A percentile compares a stretch with the other conserved stretches of the same genome.
These are phyloP conservation scores for Saprolegnia diclina DNA, from an alignment of 352 stramenopile genomes.

Conservation along the genomic window DNA sequence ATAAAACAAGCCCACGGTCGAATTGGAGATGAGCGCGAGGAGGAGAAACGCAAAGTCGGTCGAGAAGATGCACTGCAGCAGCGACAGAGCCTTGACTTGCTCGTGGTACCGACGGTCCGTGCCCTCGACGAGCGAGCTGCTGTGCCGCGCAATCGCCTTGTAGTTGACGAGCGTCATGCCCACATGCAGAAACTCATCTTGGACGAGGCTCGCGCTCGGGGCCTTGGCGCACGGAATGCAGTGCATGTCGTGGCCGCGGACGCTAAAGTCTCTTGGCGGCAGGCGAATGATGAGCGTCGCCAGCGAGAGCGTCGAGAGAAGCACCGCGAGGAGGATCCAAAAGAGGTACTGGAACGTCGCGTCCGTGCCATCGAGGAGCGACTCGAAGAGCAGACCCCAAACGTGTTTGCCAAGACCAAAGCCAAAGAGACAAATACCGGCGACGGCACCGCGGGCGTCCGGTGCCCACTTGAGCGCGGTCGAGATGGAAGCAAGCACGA, in stretches of 20 bases:
- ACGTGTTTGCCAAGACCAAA: constrained; percentile 28
- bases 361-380: neutral
- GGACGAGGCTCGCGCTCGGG: neutral
- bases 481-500: constrained; percentile 18
- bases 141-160: neutral
- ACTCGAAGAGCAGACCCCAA: constrained; percentile 5
- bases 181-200: constrained; percentile 15
- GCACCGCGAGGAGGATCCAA: neutral
- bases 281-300: neutral
- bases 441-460: constrained; percentile 2
- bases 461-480: constrained; percentile 21
- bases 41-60: constrained; percentile 17
- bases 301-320: neutral
- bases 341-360: neutral
- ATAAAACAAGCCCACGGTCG: constrained; percentile 11
- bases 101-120: constrained; percentile 16
- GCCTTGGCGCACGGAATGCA: constrained; percentile 6
- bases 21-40: constrained; percentile 9
- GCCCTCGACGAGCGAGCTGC: constrained; percentile 9
- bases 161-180: constrained; percentile 28
- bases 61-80: constrained; percentile 23
- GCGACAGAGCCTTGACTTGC: constrained; percentile 24
- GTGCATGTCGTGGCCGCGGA: constrained; percentile 15
- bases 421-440: constrained; percentile 6
- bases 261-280: neutral